Evolutionary conservation across 192 early-diverging fungal species (phyloP), one percentile per base, ranked within the genome.

Genomic region (Gryganskiella cystojenkinii): DNA sequence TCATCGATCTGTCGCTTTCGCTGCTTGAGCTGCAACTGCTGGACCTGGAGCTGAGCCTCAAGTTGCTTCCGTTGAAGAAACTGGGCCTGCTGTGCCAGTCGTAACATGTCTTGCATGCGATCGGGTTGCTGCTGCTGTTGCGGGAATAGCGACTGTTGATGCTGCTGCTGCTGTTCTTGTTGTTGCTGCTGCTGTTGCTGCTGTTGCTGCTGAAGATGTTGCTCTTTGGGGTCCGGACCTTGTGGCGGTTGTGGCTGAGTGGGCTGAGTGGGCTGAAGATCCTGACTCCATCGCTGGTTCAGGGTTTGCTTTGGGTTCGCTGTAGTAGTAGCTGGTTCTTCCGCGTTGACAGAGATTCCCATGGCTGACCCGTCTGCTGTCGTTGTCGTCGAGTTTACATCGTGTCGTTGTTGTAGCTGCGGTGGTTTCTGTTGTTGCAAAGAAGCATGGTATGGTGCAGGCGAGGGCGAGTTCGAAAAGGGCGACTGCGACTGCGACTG

Each of bases 11-110:
- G 53, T 43, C 59, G 53, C 31, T 49, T 60, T 8, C 58, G 67
- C 24, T 71, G 64, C 28, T 75, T 63, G 17, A 55, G 17, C 35
- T 60, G 65, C 9, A 76, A 46, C 20, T 44, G 64, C 37, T 76
- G 64, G 19, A 60, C 22, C 34, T 76, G 72, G 65, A 63, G 35
- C 44, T 67, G 72, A 3, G 65, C 37, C 19, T 51, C 58, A 4
- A 50, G 45, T 3, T 76, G 64, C 17, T 67, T 57, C 11, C 25
- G 72, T 27, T 62, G 72, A 44, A 73, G 63, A 9, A 61, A 54
- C 11, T 58, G 15, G 17, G 33, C 44, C 13, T 50, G 61, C 30
- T 53, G 51, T 28, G 37, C 33, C 40, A 59, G 67, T 13, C 42
- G 22, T 25, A 59, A 56, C 5, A 14, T 5, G 22, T 55, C 40